Conservation (phyloP, 192 early-diverging fungal genomes). For the Podila epicladia region DNA sequence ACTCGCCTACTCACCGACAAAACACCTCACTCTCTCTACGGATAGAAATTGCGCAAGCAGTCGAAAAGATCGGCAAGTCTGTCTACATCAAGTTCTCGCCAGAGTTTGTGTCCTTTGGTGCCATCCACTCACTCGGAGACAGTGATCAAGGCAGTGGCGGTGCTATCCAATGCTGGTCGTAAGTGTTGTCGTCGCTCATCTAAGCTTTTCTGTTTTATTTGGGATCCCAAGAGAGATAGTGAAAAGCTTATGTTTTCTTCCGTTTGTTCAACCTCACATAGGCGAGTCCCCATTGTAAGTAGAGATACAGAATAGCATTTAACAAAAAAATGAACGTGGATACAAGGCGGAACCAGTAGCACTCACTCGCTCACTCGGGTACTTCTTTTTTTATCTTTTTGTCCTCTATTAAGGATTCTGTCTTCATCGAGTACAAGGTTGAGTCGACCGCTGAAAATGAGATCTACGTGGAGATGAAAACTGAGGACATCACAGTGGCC, state of each 20-base stretch:
- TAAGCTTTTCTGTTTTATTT: conserved; percentile 1
- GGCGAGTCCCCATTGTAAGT: neutral
- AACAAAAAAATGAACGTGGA: neutral
- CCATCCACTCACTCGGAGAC: conserved; percentile 59
- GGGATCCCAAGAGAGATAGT: neutral
- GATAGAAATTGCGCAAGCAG: conserved; percentile 64
- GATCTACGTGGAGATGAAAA: conserved; percentile 75
- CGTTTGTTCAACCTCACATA: neutral
- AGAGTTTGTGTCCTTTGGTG: conserved; percentile 66
- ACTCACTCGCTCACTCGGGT: neutral
- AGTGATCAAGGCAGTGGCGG: conserved; percentile 63
- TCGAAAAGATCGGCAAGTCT: conserved; percentile 78
- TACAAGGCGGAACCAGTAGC: neutral
- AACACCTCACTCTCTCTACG: neutral
- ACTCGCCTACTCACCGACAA: neutral
- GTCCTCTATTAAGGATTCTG: conserved; percentile 42
- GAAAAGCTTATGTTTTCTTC: too few relatives aligned
- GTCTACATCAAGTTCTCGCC: conserved; percentile 74
- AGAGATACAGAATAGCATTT: neutral
- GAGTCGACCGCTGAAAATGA: conserved; percentile 72
- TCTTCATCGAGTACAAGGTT: conserved; percentile 79
- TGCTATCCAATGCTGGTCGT: conserved; percentile 75
- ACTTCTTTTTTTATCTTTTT: neutral
- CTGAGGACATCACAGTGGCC: conserved; percentile 73
- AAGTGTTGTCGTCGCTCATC: conserved; percentile 17